phyloP scores from a whole-genome alignment of 2,329 filamentous ascomycete species.

The Allantophomopsis lycopodina region DNA sequence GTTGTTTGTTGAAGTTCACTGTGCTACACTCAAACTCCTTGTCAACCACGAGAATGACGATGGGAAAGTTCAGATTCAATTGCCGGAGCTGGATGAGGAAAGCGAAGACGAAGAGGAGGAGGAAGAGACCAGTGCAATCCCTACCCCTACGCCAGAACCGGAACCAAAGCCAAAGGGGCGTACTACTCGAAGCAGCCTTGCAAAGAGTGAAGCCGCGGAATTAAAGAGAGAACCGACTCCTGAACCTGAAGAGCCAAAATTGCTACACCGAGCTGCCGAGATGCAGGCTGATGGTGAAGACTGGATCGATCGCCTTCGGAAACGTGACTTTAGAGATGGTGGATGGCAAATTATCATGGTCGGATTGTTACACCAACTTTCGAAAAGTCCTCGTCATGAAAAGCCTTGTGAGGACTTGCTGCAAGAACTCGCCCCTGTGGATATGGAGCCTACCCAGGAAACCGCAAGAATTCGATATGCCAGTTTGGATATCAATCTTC shows the following conservation, averaged over 20 bases:
- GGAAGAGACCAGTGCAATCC: conserved; percentile 34
- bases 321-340: conserved; percentile 74
- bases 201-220: conserved; percentile 64
- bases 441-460: conserved; percentile 61
- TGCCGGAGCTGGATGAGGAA: conserved; percentile 63
- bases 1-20: conserved; percentile 82
- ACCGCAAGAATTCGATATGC: conserved; percentile 62
- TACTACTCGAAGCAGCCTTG: conserved; percentile 74
- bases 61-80: conserved; percentile 64
- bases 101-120: conserved; percentile 55
- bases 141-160: conserved; percentile 53
- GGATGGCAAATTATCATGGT: conserved; percentile 88
- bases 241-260: conserved; percentile 26
- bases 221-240: conserved; percentile 37
- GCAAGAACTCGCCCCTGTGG: conserved; percentile 64
- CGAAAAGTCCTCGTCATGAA: conserved; percentile 57
- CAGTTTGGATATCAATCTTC: conserved; percentile 67
- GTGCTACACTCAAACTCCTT: conserved; percentile 75
- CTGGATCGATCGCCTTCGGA: conserved; percentile 76
- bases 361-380: conserved; percentile 74
- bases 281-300: conserved; percentile 56
- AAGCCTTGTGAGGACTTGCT: conserved; percentile 68
- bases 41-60: conserved; percentile 63
- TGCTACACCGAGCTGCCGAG: conserved; percentile 59
- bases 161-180: conserved; percentile 53